Percentiles rank a stretch among this genome's conserved stretches.
These are phyloP conservation scores for Linum trigynum DNA, from an alignment of 345 rosid genomes.

Conservation along the genomic window DNA sequence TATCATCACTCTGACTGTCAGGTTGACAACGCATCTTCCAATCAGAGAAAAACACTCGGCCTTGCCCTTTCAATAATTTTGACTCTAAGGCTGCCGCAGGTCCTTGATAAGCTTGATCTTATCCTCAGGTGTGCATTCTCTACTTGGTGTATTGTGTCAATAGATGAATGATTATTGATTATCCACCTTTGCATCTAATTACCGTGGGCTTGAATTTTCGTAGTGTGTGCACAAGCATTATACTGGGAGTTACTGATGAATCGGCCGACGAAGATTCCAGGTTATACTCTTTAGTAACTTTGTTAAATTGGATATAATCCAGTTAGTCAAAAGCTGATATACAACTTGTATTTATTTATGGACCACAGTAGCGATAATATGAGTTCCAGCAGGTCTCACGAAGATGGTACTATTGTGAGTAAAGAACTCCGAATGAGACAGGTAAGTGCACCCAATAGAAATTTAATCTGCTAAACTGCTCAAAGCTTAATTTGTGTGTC, in stretches of 20 bases:
- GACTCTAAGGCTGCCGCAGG: slow-evolving; percentile 86
- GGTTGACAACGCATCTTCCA: slow-evolving; percentile 69
- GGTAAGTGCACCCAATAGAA: slow-evolving; percentile 28
- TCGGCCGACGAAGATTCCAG: slow-evolving; percentile 74
- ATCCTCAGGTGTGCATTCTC: slow-evolving; percentile 55
- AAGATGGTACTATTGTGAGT: slow-evolving; percentile 55
- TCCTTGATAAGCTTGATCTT: slow-evolving; percentile 81
- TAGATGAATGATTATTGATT: neutral
- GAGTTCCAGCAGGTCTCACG: slow-evolving; percentile 52
- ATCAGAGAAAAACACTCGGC: slow-evolving; percentile 69
- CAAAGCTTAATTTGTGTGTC: neutral
- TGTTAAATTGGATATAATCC: neutral
- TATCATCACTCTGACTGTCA: slow-evolving; percentile 18
- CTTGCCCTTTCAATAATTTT: slow-evolving; percentile 81
- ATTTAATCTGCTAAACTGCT: neutral
- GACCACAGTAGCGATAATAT: slow-evolving; percentile 51
- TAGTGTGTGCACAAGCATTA: slow-evolving; percentile 79
- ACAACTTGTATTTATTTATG: slow-evolving; percentile 6
- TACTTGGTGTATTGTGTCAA: slow-evolving; percentile 3
- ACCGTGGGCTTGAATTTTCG: slow-evolving; percentile 5
- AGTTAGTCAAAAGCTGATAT: neutral
- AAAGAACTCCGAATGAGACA: slow-evolving; percentile 77
- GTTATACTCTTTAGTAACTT: slow-evolving; percentile 24
- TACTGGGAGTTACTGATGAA: slow-evolving; percentile 69
- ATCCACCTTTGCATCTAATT: slow-evolving; percentile 9